Base-by-base conservation (phyloP, 352 stramenopile genomes). In the Pythium phragmiticola region DNA sequence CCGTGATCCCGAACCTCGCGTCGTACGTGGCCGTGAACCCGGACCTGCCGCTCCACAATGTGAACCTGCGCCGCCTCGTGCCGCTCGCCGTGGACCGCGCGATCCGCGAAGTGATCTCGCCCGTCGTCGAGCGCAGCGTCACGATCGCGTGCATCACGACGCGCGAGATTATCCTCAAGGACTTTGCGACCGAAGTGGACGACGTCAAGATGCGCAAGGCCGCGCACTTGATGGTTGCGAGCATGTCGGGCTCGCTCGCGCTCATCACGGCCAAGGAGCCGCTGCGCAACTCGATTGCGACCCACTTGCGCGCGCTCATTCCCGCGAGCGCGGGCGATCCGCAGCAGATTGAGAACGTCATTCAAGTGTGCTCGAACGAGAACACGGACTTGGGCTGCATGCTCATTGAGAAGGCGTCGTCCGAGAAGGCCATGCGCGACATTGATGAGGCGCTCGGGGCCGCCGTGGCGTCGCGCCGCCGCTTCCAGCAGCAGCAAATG, bases 371-470 rank as follows among this genome's bases (percentile, higher is more conserved):
- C 72, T 95, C 95, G 5, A 98, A 97, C 28, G 97, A 99, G 57
- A 99, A 99, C 79, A 89, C 98, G n/a, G 98, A 99, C 66, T 70
- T 99, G 26, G 97, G 97, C 28, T 99, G 96, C 73, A 98, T 98
- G 88, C 78, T 99, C 19, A 99, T 99, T 67, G 97, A 99, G 75
- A 99, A 99, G 84, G 97, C 97, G 19, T 98, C 98, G 19, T 99
- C 94, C 6, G 97, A 99, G 68, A 99, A 99, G 73, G 97, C 97
- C 3, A 97, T 99, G 75, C 85, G 96, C 7, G 97, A 99, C 63
- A 98, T 99, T 62, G 97, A 99, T 70, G 96, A 99, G 75, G 87
- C 91, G 30, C 69, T 99, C 19, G 85, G 82, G 5, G 68, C 80
- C 36, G 83, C 91, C 17, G 92, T 99, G 37, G 84, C 82, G 16